Percentiles rank a stretch among this genome's conserved stretches.
Conservation (phyloP, 176 grass and related monocot species). For the Oryza meridionalis region DNA sequence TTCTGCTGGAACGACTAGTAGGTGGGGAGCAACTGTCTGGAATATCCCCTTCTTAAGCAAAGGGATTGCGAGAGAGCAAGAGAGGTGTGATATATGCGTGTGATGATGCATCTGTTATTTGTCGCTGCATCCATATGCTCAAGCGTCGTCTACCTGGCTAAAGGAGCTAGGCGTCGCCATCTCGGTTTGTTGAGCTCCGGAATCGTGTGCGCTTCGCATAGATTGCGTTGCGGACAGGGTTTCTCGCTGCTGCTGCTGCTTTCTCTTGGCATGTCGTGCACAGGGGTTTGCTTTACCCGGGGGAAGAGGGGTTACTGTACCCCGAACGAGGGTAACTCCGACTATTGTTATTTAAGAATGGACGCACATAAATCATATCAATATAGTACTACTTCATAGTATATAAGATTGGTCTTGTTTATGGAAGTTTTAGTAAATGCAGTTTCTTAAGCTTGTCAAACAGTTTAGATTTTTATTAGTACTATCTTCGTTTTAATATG, state of each 20-base stretch:
- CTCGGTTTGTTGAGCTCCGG: conserved; percentile 12
- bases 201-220: neutral
- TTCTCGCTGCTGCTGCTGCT: neutral
- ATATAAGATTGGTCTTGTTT: too few species aligned
- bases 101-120: neutral
- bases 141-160: neutral
- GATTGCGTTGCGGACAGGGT: neutral
- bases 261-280: neutral
- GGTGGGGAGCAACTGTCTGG: conserved; percentile 33
- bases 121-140: neutral
- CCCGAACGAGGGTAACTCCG: too few species aligned
- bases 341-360: too few species aligned
- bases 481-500: too few species aligned
- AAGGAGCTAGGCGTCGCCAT: conserved; percentile 7
- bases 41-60: conserved; percentile 20
- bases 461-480: too few species aligned
- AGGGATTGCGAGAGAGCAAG: neutral
- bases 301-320: too few species aligned
- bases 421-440: too few species aligned
- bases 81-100: neutral
- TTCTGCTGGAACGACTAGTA: neutral
- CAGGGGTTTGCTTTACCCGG: too few species aligned
- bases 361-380: too few species aligned
- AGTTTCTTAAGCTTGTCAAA: too few species aligned
- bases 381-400: too few species aligned